phyloP scores from a whole-genome alignment of 352 stramenopile species.

The Globisporangium cederbergense region DNA sequence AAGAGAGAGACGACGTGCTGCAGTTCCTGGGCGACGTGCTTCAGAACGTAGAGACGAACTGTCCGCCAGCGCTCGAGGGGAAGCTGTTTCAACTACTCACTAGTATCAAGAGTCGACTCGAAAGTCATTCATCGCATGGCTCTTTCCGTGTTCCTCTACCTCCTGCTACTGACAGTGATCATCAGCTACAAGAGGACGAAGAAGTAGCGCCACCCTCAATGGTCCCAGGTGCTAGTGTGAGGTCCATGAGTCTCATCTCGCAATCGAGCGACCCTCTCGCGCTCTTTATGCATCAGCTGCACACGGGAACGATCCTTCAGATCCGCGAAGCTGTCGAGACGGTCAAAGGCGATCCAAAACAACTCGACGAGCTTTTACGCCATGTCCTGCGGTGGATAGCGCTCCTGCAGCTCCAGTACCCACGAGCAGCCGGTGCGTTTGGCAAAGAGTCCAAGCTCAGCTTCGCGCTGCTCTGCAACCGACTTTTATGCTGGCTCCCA shows the following conservation, averaged over 20 bases:
- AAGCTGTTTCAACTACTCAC: constrained; percentile 32
- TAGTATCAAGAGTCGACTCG: constrained; percentile 21
- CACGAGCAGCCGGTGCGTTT: constrained; percentile 15
- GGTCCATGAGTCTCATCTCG: constrained; percentile 13
- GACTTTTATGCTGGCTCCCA: constrained; percentile 47
- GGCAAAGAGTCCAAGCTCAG: constrained; percentile 41
- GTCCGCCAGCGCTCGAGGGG: constrained; percentile 26
- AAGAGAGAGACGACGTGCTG: constrained; percentile 27
- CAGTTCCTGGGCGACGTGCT: constrained; percentile 30
- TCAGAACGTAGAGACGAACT: constrained; percentile 28
- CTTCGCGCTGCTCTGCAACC: constrained; percentile 34
- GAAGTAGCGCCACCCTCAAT: background rate
- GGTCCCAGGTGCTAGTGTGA: background rate
- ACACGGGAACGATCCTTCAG: constrained; percentile 22
- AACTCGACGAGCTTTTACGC: constrained; percentile 25
- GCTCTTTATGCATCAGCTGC: constrained; percentile 28
- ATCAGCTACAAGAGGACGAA: background rate
- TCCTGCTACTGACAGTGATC: background rate
- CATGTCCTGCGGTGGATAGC: constrained; percentile 42
- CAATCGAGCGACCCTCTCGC: constrained; percentile 31
- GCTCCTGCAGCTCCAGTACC: constrained; percentile 27
- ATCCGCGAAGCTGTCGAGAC: constrained; percentile 21
- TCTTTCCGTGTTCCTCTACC: background rate
- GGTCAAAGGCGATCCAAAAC: constrained; percentile 17
- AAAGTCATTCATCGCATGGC: background rate